phyloP scores from a whole-genome alignment of 306 rosid species.

The Trifolium pratense region DNA sequence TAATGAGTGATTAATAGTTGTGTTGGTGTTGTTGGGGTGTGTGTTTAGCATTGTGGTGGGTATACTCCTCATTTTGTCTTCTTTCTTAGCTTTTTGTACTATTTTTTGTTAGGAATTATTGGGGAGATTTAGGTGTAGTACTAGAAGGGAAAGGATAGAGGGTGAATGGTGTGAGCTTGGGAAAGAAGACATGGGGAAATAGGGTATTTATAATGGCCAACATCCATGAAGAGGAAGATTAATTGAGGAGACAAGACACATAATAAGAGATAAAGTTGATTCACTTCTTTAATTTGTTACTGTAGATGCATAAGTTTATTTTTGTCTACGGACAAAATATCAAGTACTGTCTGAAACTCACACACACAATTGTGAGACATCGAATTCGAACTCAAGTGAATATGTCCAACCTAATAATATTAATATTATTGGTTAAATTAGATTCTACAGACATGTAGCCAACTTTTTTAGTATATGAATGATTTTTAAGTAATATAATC shows the following conservation, averaged over 20 bases:
- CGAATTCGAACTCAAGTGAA: too few relatives aligned
- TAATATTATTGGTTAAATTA: too few relatives aligned
- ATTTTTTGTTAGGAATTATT: not conserved
- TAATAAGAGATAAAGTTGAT: not conserved
- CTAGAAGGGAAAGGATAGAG: constrained; percentile 1
- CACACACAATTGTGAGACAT: too few relatives aligned
- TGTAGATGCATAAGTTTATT: too few relatives aligned
- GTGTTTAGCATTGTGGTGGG: constrained; percentile 16
- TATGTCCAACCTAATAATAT: too few relatives aligned
- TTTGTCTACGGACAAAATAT: too few relatives aligned
- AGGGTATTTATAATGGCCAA: constrained; percentile 51
- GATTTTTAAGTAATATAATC: too few relatives aligned
- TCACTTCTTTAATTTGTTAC: constrained; percentile 2
- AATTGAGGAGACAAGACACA: not conserved
- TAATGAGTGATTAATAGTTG: constrained; percentile 25
- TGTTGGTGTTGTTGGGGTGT: not conserved
- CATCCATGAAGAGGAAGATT: constrained; percentile 13
- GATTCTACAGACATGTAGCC: too few relatives aligned
- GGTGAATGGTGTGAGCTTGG: constrained; percentile 42
- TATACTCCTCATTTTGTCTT: constrained; percentile 52
- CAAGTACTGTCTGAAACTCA: too few relatives aligned
- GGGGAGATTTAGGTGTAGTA: not conserved
- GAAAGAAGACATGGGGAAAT: constrained; percentile 14
- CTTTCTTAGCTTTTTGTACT: not conserved
- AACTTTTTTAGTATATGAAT: too few relatives aligned